Conservation (phyloP, 768 basidiomycete species). For the Podaxis sp. region DNA sequence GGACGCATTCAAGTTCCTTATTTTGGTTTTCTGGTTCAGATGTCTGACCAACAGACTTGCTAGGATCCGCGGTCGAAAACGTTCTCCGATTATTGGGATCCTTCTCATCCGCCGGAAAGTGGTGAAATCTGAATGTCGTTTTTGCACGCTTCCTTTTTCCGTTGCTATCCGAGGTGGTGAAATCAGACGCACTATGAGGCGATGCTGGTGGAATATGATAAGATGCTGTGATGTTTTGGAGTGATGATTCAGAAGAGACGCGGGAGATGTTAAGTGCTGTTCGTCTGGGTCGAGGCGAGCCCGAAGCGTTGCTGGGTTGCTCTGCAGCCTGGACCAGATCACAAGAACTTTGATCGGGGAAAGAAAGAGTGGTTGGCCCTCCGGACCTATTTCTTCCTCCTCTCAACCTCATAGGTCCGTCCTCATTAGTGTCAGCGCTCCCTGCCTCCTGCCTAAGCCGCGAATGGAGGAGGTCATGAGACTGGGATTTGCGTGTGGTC, state of each 20-base stretch:
- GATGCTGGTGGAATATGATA: background rate
- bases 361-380: background rate
- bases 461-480: background rate
- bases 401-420: background rate
- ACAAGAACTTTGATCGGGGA: background rate
- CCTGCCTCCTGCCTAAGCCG: background rate
- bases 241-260: background rate
- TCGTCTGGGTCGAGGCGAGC: background rate
- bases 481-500: background rate
- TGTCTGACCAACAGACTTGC: background rate
- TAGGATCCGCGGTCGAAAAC: slow-evolving; percentile 21
- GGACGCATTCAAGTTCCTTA: slow-evolving; percentile 9
- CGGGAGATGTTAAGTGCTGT: background rate
- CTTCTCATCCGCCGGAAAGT: slow-evolving; percentile 29
- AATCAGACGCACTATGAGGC: slow-evolving; percentile 7
- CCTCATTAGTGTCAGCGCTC: background rate
- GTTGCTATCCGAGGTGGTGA: slow-evolving; percentile 10
- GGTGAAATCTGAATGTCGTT: slow-evolving; percentile 29
- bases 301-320: background rate
- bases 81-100: slow-evolving; percentile 23
- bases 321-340: background rate
- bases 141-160: slow-evolving; percentile 13
- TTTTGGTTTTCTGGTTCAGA: slow-evolving; percentile 18
- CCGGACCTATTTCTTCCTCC: background rate
- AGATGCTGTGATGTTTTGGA: background rate